A percentile compares a stretch with the other conserved stretches of the same genome.
Evolutionary conservation across 129 eudicot species (phyloP).

Genomic region (Oenanthe sinensis): DNA sequence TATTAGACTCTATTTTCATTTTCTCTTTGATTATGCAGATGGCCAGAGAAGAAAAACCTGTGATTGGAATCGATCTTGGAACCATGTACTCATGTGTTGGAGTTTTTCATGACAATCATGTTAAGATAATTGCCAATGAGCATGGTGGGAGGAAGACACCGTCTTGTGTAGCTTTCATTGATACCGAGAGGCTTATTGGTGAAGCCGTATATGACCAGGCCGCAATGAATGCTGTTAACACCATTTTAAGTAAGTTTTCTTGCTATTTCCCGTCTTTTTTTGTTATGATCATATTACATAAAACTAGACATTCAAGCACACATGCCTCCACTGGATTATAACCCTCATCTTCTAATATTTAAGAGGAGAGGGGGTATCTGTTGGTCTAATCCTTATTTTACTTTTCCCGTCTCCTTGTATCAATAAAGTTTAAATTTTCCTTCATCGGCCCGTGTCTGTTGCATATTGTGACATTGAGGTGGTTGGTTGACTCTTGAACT

Average conservation of each 20-base stretch:
- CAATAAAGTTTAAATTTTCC: too few species aligned
- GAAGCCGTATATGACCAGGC: not conserved
- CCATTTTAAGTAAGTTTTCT: not conserved
- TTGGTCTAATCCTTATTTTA: too few species aligned
- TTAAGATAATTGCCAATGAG: not conserved
- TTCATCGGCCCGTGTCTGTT: too few species aligned
- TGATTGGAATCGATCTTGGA: not conserved
- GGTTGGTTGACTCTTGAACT: too few species aligned
- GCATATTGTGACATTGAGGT: too few species aligned
- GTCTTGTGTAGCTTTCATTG: conserved; percentile 9
- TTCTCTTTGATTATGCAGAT: not conserved
- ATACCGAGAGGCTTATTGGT: not conserved
- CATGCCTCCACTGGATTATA: too few species aligned
- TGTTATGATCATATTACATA: not conserved
- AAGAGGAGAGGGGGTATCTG: too few species aligned
- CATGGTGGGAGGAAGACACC: not conserved
- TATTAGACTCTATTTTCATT: not conserved
- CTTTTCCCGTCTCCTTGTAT: too few species aligned
- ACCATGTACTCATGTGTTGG: conserved; percentile 3
- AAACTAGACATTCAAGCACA: not conserved
- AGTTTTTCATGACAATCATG: not conserved
- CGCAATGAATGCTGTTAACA: not conserved
- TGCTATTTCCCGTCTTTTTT: not conserved
- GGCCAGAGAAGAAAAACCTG: conserved; percentile 11
- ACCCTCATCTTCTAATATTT: too few species aligned